Evolutionary conservation across 495 filamentous ascomycete genomes (phyloP).

Genomic region (Penicillium cinerascens): DNA sequence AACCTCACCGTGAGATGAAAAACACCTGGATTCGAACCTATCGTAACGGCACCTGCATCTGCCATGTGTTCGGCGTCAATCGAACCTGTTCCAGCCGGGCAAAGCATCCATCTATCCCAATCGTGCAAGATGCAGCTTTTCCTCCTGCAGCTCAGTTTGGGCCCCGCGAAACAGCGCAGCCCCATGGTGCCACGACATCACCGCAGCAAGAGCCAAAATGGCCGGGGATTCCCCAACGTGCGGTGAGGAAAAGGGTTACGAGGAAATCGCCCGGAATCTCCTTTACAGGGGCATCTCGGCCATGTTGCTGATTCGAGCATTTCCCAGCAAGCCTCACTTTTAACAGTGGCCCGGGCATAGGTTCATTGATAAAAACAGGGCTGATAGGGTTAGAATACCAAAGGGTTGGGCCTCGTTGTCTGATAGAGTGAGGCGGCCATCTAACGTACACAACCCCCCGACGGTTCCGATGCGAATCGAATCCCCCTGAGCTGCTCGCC

Average conservation of each 20-base stretch:
- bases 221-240: conserved; percentile 16
- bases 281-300: background rate
- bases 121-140: conserved; percentile 20
- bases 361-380: background rate
- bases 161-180: conserved; percentile 13
- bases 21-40: background rate
- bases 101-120: conserved; percentile 4
- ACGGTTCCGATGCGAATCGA: conserved; percentile 19
- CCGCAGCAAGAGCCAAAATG: conserved; percentile 28
- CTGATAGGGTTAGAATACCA: conserved; percentile 6
- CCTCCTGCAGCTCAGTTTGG: conserved; percentile 18
- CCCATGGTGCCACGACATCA: conserved; percentile 44
- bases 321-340: conserved; percentile 26
- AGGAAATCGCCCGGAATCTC: background rate
- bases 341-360: conserved; percentile 6
- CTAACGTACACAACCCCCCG: conserved; percentile 10
- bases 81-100: background rate
- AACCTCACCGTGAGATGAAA: background rate
- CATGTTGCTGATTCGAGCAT: conserved; percentile 12
- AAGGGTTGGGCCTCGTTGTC: conserved; percentile 36
- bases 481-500: conserved; percentile 4
- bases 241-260: conserved; percentile 7
- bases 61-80: conserved; percentile 18
- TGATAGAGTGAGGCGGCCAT: conserved; percentile 44
- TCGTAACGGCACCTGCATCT: conserved; percentile 8